A percentile compares a stretch with the other conserved stretches of the same genome.
These are phyloP conservation scores for Lactarius akahatsu DNA, from an alignment of 768 basidiomycete species.

Conservation along the genomic window DNA sequence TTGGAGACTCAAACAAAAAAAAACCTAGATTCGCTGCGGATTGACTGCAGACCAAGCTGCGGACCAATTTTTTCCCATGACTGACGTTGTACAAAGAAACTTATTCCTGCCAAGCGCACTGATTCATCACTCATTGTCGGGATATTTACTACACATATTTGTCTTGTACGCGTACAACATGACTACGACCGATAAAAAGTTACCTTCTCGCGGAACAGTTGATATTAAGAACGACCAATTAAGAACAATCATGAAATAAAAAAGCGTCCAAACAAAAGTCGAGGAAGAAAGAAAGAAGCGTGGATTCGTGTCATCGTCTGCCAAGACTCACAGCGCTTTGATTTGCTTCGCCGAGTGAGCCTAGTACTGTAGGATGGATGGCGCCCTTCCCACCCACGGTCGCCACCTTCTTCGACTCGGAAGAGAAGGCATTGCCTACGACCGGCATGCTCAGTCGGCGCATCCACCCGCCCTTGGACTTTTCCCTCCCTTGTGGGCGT, in stretches of 20 bases:
- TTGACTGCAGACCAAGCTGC: neutral
- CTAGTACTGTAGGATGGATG: neutral
- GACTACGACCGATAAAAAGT: neutral
- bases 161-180: neutral
- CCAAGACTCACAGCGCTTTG: slow-evolving; percentile 20
- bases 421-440: slow-evolving; percentile 53
- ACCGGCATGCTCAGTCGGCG: slow-evolving; percentile 74
- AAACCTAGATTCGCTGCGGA: neutral
- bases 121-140: neutral
- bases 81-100: neutral
- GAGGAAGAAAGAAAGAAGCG: neutral
- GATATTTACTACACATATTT: neutral
- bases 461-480: slow-evolving; percentile 73
- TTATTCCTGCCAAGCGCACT: neutral
- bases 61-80: neutral
- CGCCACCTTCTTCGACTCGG: slow-evolving; percentile 51
- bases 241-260: neutral
- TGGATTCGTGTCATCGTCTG: slow-evolving; percentile 3
- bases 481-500: slow-evolving; percentile 47
- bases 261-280: neutral
- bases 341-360: slow-evolving; percentile 21
- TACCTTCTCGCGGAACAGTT: neutral
- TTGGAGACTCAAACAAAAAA: neutral
- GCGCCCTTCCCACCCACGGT: slow-evolving; percentile 11
- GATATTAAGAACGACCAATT: neutral